phyloP scores from a whole-genome alignment of 306 rosid species.

The Acmispon strigosus region DNA sequence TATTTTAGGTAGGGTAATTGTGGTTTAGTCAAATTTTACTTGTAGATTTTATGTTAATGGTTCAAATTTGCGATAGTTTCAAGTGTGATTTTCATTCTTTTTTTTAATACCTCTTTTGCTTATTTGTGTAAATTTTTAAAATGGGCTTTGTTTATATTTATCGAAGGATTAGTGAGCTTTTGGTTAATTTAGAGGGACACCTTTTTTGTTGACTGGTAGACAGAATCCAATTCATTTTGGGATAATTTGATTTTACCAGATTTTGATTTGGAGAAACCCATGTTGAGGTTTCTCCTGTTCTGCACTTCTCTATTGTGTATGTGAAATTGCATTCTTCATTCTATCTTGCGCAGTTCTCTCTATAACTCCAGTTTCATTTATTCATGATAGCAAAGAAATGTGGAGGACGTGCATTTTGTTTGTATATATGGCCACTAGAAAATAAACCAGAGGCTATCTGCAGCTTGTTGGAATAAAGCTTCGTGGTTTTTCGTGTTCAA shows the following conservation, averaged over 20 bases:
- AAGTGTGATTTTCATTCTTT: slow-evolving; percentile 16
- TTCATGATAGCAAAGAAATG: slow-evolving; percentile 5
- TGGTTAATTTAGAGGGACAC: slow-evolving; percentile 32
- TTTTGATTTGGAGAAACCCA: slow-evolving; percentile 44
- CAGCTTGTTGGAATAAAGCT: slow-evolving; percentile 10
- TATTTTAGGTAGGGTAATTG: slow-evolving; percentile 35
- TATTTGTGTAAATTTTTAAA: slow-evolving; percentile 17
- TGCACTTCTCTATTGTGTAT: slow-evolving; percentile 25
- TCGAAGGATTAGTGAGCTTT: slow-evolving; percentile 32
- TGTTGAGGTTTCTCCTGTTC: slow-evolving; percentile 43
- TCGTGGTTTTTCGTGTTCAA: background rate
- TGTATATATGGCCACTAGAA: background rate
- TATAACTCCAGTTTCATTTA: slow-evolving; percentile 9
- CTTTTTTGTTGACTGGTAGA: slow-evolving; percentile 35
- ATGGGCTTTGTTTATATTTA: slow-evolving; percentile 18
- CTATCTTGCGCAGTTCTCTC: slow-evolving; percentile 5
- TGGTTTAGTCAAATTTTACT: slow-evolving; percentile 37
- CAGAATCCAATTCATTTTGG: slow-evolving; percentile 26
- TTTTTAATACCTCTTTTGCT: background rate
- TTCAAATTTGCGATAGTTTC: slow-evolving; percentile 26
- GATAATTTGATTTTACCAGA: slow-evolving; percentile 26
- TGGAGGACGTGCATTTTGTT: background rate
- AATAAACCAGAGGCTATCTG: slow-evolving; percentile 7
- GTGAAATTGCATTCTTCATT: slow-evolving; percentile 21
- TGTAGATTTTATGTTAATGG: slow-evolving; percentile 31